A percentile compares a stretch with the other conserved stretches of the same genome.
phyloP scores from a whole-genome alignment of 2,329 filamentous ascomycete species.

The Alternaria novae-zelandiae region DNA sequence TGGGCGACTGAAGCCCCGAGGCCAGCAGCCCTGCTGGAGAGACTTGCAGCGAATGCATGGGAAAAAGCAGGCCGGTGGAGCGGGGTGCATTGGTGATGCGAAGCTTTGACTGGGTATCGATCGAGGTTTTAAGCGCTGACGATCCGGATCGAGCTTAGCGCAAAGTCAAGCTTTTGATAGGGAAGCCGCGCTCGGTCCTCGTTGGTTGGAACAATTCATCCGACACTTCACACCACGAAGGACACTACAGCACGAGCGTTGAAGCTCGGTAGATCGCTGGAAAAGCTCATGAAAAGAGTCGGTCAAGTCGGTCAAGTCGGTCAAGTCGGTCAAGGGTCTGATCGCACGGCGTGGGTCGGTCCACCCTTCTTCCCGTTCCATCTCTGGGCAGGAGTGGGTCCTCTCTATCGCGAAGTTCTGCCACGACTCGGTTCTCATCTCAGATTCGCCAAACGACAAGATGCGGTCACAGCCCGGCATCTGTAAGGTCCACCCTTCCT shows the following conservation, averaged over 20 bases:
- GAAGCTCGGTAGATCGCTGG: conserved; percentile 7
- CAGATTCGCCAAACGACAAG: conserved; percentile 7
- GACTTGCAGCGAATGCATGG: conserved; percentile 41
- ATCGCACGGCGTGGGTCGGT: conserved; percentile 1
- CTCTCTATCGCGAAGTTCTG: not conserved
- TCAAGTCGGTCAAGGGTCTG: not conserved
- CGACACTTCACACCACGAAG: conserved; percentile 4
- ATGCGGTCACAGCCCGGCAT: conserved; percentile 10
- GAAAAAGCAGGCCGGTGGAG: conserved; percentile 30
- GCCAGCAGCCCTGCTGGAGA: conserved; percentile 17
- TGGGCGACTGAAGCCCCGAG: conserved; percentile 18
- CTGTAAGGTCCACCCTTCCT: not conserved
- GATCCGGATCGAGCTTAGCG: conserved; percentile 17
- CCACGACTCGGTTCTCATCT: not conserved
- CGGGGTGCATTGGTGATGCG: conserved; percentile 25
- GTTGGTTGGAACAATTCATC: conserved; percentile 22
- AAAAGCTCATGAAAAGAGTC: not conserved
- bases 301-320: not conserved
- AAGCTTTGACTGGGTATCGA: conserved; percentile 25
- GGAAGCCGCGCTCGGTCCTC: conserved; percentile 10
- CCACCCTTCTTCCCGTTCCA: conserved; percentile 3
- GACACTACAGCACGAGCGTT: conserved; percentile 6
- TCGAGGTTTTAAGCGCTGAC: conserved; percentile 25
- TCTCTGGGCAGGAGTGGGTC: not conserved
- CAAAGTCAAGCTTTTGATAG: conserved; percentile 25